Evolutionary conservation across 2,329 filamentous ascomycete species (phyloP).

Genomic region (Mollisiaceae sp.): DNA sequence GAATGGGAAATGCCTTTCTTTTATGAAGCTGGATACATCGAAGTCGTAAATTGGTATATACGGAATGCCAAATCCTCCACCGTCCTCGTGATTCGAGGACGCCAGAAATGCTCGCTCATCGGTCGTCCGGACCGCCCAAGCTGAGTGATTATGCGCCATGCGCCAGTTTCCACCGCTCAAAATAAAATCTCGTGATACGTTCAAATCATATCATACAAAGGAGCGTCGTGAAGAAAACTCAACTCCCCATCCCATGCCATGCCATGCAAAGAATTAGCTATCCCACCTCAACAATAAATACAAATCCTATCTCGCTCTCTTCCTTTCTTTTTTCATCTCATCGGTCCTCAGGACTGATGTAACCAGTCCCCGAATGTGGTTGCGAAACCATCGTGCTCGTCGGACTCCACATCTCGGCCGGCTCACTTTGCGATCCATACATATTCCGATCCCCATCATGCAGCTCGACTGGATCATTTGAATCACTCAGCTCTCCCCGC

Average conservation of each 20-base stretch:
- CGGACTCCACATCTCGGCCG: slow-evolving; percentile 12
- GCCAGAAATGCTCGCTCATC: not conserved
- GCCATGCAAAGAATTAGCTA: not conserved
- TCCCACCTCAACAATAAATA: slow-evolving; percentile 2
- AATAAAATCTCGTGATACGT: not conserved
- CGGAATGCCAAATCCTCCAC: not conserved
- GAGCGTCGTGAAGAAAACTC: not conserved
- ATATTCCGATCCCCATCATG: not conserved
- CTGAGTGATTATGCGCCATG: not conserved
- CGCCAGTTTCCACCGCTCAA: not conserved
- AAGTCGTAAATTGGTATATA: slow-evolving; percentile 2
- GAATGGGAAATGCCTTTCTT: not conserved
- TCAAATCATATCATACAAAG: not conserved
- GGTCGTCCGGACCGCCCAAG: not conserved
- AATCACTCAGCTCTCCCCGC: not conserved
- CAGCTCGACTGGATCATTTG: not conserved
- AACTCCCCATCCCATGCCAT: too few relatives aligned
- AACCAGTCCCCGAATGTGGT: not conserved
- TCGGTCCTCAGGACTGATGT: not conserved
- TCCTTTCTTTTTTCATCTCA: not conserved
- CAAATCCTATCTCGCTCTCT: not conserved
- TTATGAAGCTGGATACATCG: not conserved
- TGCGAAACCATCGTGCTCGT: slow-evolving; percentile 4
- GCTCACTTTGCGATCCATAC: not conserved
- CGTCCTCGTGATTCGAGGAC: too few relatives aligned